Evolutionary conservation across 2,329 filamentous ascomycete species (phyloP).

Genomic region (Penicillium sp.): DNA sequence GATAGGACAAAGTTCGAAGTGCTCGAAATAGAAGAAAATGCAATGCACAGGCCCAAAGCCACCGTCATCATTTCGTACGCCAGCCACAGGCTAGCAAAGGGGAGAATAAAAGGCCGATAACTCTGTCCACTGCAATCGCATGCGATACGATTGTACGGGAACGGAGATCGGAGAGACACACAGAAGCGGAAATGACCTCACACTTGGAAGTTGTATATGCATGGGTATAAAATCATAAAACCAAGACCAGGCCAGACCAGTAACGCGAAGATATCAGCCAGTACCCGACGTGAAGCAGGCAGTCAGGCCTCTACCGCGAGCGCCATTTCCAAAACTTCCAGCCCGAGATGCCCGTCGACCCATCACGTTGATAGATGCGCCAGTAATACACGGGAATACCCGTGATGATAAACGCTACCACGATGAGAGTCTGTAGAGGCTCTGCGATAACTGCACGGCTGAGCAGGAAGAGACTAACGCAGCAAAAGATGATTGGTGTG

Average conservation of each 20-base stretch:
- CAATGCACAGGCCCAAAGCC: conserved; percentile 15
- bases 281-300: neutral
- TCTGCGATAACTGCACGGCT: conserved; percentile 87
- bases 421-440: conserved; percentile 85
- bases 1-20: conserved; percentile 20
- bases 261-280: neutral
- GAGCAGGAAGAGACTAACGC: conserved; percentile 89
- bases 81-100: conserved; percentile 10
- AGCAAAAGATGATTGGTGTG: conserved; percentile 97
- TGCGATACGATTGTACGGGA: neutral
- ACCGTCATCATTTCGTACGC: conserved; percentile 28
- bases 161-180: neutral
- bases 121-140: neutral
- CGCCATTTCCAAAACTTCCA: conserved; percentile 52
- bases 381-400: conserved; percentile 90
- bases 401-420: conserved; percentile 79
- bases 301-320: conserved; percentile 13
- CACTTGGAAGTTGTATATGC: conserved; percentile 27
- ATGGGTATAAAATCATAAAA: conserved; percentile 34
- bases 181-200: conserved; percentile 12
- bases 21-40: conserved; percentile 3
- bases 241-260: conserved; percentile 6
- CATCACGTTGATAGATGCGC: conserved; percentile 71
- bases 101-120: neutral
- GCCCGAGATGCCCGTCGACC: conserved; percentile 36